A percentile compares a stretch with the other conserved stretches of the same genome.
phyloP scores from a whole-genome alignment of 2,329 filamentous ascomycete species.

The Coniochaeta sp. region DNA sequence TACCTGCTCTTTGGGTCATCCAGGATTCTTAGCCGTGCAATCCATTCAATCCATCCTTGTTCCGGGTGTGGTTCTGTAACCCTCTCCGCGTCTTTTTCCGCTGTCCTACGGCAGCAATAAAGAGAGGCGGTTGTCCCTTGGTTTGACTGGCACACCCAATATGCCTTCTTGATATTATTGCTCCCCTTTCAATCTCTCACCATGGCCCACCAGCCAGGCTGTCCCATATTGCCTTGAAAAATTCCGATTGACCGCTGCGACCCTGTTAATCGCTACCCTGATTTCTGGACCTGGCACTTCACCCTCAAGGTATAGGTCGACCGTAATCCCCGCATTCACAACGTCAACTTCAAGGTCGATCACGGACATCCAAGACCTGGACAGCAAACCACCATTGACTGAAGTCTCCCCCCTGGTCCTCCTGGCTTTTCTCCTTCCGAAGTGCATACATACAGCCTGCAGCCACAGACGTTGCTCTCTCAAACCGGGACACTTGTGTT shows the following conservation, averaged over 20 bases:
- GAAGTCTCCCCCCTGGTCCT: not conserved
- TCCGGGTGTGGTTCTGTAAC: conserved; percentile 7
- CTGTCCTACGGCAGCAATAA: conserved; percentile 1
- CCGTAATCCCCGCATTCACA: not conserved
- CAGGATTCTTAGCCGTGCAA: conserved; percentile 1
- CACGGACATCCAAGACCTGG: not conserved
- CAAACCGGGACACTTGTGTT: not conserved
- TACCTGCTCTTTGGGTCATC: not conserved
- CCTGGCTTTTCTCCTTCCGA: not conserved
- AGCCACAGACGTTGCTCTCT: not conserved
- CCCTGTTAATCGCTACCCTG: conserved; percentile 8
- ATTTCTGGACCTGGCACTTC: conserved; percentile 6
- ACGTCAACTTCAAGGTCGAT: not conserved
- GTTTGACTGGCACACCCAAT: conserved; percentile 4
- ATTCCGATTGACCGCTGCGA: conserved; percentile 14
- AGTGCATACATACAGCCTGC: not conserved
- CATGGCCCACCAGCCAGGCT: conserved; percentile 19
- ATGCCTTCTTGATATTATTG: conserved; percentile 14
- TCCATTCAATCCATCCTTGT: not conserved
- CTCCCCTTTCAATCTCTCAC: conserved; percentile 14
- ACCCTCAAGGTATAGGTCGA: not conserved
- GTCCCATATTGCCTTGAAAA: conserved; percentile 20
- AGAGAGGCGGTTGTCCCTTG: conserved; percentile 1
- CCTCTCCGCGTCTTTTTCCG: not conserved
- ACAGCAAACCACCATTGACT: not conserved